Evolutionary conservation across 2,329 filamentous ascomycete genomes (phyloP), one percentile per base, ranked within the genome.

Genomic region (Delphinella strobiligena): DNA sequence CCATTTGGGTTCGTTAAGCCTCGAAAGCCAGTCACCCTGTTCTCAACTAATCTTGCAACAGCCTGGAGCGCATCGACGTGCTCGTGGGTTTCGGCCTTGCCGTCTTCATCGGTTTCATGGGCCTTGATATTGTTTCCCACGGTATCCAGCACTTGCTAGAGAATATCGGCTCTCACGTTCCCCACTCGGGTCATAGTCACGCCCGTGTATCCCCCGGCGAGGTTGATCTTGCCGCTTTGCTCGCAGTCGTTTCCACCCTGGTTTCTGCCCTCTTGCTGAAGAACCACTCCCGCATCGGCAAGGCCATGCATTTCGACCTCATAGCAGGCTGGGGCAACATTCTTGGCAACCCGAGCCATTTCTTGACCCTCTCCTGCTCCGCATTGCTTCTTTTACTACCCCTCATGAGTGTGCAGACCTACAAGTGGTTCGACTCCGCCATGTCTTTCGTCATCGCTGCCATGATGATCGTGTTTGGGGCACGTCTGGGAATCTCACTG

Each of bases 81-180:
- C 74, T 98, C 12, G 87, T 88, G 27, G 91, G 91, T 14, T 94
- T 98, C 48, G 91, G 88, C 45, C 86, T 96, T 78, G 93, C 87
- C 37, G 82, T 98, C 30, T 86, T 95, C 45, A 74, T 98, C 10
- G 75, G 94, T n/a, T 98, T 98, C 62, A 94, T 94, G 69, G 89
- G 89, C 15, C 81, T 96, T 53, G 91, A 98, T 53, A 75, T 98
- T 36, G 81, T 98, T 45, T 93, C 85, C 31, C 91, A 98, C 59
- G 89, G 86, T 44, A 68, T 94, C 12, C 91, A 94, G 56, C 89
- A 98, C 60, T 74, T 87, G n/a, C 74, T 98, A 9, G 89, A 95
- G 61, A 69, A 69, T 36, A 54, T 75, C 15, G 78, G 80, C 11
- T 71, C 71, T 12, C 85, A 93, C 53, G 72, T 79, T 39, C 71